These are phyloP conservation scores for Aspergillus oerlinghausenensis DNA, from an alignment of 2,329 filamentous ascomycete species.

Conservation along the genomic window DNA sequence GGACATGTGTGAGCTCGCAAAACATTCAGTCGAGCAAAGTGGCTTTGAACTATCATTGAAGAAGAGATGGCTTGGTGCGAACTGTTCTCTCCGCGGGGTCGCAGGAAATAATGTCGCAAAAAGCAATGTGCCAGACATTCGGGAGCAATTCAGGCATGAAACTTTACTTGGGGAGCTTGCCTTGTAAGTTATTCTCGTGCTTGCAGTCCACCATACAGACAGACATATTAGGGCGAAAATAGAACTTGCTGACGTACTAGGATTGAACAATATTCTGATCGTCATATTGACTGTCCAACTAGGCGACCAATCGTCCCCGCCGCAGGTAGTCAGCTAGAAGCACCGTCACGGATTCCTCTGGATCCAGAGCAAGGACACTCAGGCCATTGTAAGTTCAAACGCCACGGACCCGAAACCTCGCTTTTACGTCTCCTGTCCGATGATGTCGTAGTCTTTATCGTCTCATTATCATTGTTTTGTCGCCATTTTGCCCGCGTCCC, in stretches of 20 bases:
- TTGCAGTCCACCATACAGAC: not conserved
- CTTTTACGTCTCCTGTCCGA: too few species aligned
- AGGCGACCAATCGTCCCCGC: not conserved
- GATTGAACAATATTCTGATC: not conserved
- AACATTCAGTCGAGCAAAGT: slow-evolving; percentile 91
- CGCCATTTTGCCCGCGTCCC: not conserved
- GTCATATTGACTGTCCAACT: not conserved
- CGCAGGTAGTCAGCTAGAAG: not conserved
- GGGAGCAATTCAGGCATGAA: slow-evolving; percentile 83
- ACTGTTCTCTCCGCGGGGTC: slow-evolving; percentile 73
- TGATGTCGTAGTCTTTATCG: too few species aligned
- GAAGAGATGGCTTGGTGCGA: slow-evolving; percentile 80
- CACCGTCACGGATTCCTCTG: not conserved
- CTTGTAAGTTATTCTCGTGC: slow-evolving; percentile 55
- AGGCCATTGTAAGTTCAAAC: not conserved
- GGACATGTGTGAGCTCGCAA: slow-evolving; percentile 97
- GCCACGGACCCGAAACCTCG: too few species aligned
- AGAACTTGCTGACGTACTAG: not conserved
- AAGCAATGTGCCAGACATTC: slow-evolving; percentile 90
- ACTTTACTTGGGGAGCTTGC: slow-evolving; percentile 78
- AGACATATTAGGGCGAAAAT: not conserved
- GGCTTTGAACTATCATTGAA: slow-evolving; percentile 89
- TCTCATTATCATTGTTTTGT: too few species aligned
- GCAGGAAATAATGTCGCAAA: slow-evolving; percentile 89
- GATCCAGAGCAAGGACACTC: not conserved